Conservation (phyloP, 1,139 yeast species). For the Blastobotrys proliferans region DNA sequence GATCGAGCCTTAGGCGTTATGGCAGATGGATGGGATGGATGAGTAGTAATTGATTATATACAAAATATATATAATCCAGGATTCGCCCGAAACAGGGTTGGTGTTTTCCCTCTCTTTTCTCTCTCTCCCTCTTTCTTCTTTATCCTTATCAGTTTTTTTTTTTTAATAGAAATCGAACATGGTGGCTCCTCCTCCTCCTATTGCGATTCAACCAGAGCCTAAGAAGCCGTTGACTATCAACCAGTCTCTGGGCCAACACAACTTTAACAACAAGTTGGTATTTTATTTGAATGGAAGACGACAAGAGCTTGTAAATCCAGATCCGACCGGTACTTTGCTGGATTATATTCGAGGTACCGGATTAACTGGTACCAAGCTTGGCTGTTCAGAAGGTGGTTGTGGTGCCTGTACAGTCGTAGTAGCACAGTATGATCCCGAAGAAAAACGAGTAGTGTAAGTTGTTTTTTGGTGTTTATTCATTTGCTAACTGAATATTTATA, state of each 20-base stretch:
- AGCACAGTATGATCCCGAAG: slow-evolving; percentile 32
- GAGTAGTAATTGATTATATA: no score
- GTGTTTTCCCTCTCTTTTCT: slow-evolving; percentile 1
- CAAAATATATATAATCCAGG: no score
- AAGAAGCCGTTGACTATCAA: slow-evolving; percentile 11
- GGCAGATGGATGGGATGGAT: no score
- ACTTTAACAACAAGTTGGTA: slow-evolving; percentile 25
- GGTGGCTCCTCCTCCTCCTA: slow-evolving; percentile 14
- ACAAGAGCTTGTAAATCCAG: slow-evolving; percentile 36
- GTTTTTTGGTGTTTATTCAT: not conserved
- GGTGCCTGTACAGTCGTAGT: slow-evolving; percentile 46
- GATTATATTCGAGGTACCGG: slow-evolving; percentile 39
- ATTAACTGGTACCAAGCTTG: slow-evolving; percentile 44
- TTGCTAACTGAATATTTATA: slow-evolving; percentile 11
- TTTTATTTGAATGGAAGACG: slow-evolving; percentile 41
- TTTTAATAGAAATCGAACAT: not conserved
- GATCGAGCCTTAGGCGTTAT: no score
- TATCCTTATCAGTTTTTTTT: not conserved
- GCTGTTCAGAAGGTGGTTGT: slow-evolving; percentile 48
- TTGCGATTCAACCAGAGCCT: slow-evolving; percentile 6
- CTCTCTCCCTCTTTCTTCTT: slow-evolving; percentile 3
- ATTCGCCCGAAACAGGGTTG: no score
- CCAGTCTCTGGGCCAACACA: slow-evolving; percentile 15
- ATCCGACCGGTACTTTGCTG: slow-evolving; percentile 41
- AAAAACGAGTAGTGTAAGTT: slow-evolving; percentile 27